These are phyloP conservation scores for Kwoniella bestiolae DNA, from an alignment of 768 basidiomycete species.

Conservation along the genomic window DNA sequence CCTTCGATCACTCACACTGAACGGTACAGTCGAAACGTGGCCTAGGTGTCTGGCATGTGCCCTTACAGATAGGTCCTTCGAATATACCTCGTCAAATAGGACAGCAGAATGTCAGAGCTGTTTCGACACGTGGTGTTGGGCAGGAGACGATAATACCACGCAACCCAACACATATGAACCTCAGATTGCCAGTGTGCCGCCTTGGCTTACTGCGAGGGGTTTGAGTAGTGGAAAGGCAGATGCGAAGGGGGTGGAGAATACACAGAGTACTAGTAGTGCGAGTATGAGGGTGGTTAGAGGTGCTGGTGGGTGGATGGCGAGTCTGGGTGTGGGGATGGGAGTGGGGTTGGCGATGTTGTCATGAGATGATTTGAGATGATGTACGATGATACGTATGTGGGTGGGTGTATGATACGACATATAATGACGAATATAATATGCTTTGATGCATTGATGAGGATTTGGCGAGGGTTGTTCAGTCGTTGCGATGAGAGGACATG, in stretches of 20 bases:
- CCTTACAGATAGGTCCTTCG: conserved; percentile 63
- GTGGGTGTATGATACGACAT: neutral
- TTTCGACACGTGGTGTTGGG: conserved; percentile 56
- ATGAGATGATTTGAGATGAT: neutral
- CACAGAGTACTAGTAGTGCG: neutral
- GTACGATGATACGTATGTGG: no score
- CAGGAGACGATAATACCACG: conserved; percentile 52
- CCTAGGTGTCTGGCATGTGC: conserved; percentile 74
- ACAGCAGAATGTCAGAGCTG: conserved; percentile 51
- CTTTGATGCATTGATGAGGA: neutral
- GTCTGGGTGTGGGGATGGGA: neutral
- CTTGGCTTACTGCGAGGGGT: conserved; percentile 30
- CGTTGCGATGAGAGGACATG: no score
- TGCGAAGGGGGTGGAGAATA: conserved; percentile 15
- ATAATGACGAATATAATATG: neutral
- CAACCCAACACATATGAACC: conserved; percentile 45
- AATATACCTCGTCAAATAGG: conserved; percentile 41
- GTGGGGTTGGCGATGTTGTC: neutral
- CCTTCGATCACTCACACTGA: conserved; percentile 62
- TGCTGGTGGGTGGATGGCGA: neutral
- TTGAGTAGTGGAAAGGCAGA: conserved; percentile 12
- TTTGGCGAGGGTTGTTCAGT: no score
- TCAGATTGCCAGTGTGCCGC: conserved; percentile 43
- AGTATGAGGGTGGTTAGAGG: neutral
- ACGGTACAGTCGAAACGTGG: conserved; percentile 64